Conservation (phyloP, 257 asterid genomes). For the Coffea canephora region DNA sequence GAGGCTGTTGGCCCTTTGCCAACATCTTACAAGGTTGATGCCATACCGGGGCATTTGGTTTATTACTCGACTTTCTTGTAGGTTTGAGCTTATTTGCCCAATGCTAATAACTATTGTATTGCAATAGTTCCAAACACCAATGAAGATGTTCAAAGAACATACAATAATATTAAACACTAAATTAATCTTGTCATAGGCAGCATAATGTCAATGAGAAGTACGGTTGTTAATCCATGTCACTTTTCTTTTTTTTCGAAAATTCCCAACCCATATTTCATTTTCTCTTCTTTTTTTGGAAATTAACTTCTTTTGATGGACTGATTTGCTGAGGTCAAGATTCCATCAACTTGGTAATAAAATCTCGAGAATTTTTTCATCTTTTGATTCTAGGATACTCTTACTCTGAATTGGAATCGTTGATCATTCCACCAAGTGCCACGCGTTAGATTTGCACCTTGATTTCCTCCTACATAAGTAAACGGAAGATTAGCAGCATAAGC, state of each 20-base stretch:
- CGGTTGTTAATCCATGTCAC: not conserved
- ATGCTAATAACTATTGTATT: not conserved
- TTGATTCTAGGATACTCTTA: not conserved
- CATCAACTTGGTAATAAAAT: not conserved
- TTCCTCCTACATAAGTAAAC: not conserved
- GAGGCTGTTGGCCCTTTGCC: not conserved
- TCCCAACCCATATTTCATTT: not conserved
- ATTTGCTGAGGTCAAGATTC: conserved; percentile 5
- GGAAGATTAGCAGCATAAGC: conserved; percentile 6
- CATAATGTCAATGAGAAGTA: not conserved
- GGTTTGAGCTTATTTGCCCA: not conserved
- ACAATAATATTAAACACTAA: not conserved
- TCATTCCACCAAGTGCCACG: not conserved
- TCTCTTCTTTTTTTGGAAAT: not conserved
- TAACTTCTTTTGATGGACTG: conserved; percentile 3
- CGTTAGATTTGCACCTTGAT: not conserved
- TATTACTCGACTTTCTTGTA: not conserved
- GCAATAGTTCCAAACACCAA: not conserved
- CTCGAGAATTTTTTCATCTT: not conserved
- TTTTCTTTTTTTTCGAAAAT: not conserved
- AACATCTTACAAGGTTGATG: not conserved
- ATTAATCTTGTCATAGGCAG: not conserved
- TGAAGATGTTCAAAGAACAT: not conserved
- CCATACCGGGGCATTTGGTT: not conserved
- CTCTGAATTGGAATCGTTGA: not conserved